A percentile compares a stretch with the other conserved stretches of the same genome.
Conservation (phyloP, 2,329 filamentous ascomycete species). For the Fusarium continuum region DNA sequence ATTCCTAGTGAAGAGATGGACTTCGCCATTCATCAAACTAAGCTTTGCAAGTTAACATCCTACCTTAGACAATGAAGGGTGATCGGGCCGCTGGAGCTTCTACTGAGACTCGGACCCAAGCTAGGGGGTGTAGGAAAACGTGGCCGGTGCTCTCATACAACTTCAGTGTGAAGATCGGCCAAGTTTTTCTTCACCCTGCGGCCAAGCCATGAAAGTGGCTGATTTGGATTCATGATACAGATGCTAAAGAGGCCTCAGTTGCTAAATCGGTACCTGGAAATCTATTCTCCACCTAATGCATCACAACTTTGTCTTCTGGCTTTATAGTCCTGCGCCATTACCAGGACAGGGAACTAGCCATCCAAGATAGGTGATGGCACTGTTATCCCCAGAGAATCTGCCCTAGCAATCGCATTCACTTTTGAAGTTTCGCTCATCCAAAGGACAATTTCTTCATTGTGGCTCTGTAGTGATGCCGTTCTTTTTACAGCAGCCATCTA, state of each 20-base stretch:
- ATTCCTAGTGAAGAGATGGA: neutral
- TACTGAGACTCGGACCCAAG: neutral
- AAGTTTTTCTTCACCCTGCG: too few species aligned
- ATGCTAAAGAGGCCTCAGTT: neutral
- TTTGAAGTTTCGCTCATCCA: constrained; percentile 1
- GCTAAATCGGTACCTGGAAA: constrained; percentile 4
- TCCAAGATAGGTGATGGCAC: neutral
- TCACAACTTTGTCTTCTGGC: constrained; percentile 3
- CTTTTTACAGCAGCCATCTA: constrained; percentile 9
- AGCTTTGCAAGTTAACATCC: constrained; percentile 11
- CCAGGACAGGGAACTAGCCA: neutral
- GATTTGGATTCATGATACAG: too few species aligned
- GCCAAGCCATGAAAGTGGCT: too few species aligned
- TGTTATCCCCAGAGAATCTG: constrained; percentile 6
- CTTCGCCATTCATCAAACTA: neutral
- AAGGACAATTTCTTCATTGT: neutral
- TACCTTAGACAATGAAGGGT: neutral
- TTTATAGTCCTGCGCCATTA: constrained; percentile 4
- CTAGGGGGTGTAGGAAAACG: neutral
- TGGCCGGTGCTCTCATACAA: too few species aligned
- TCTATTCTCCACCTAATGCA: neutral
- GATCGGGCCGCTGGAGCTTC: constrained; percentile 6
- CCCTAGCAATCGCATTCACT: neutral
- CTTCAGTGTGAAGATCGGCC: too few species aligned
- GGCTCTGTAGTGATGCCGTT: constrained; percentile 16